A percentile compares a stretch with the other conserved stretches of the same genome.
Conservation (phyloP, 176 grass and related monocot species). For the Olyra latifolia region DNA sequence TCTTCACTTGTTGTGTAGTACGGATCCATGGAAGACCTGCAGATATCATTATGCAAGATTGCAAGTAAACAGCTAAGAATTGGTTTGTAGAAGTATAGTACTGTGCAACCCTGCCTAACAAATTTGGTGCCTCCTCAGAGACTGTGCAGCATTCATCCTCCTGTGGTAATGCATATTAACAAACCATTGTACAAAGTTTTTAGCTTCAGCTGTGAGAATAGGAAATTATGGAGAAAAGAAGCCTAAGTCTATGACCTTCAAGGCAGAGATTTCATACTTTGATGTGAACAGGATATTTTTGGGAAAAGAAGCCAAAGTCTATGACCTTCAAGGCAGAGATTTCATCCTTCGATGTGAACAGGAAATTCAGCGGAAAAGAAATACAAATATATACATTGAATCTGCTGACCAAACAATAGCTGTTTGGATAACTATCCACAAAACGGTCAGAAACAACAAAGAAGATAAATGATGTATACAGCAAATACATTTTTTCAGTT, state of each 20-base stretch:
- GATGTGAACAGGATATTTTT: too few species aligned
- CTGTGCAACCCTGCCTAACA: neutral
- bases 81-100: neutral
- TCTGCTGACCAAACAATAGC: slow-evolving; percentile 12
- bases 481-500: slow-evolving; percentile 8
- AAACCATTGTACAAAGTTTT: too few species aligned
- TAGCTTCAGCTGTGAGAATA: slow-evolving; percentile 65
- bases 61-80: slow-evolving; percentile 25
- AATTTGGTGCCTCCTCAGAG: slow-evolving; percentile 65
- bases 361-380: slow-evolving; percentile 78
- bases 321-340: slow-evolving; percentile 88
- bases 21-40: slow-evolving; percentile 92
- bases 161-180: slow-evolving; percentile 99
- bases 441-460: slow-evolving; percentile 18
- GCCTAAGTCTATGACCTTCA: too few species aligned
- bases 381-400: slow-evolving; percentile 32
- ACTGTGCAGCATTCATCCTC: slow-evolving; percentile 95
- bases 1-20: slow-evolving; percentile 72
- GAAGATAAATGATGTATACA: neutral
- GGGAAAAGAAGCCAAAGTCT: slow-evolving; percentile 98
- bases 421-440: neutral
- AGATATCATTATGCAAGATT: slow-evolving; percentile 42
- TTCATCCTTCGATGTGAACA: slow-evolving; percentile 84
- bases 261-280: slow-evolving; percentile 70
- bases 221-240: too few species aligned